Base-by-base conservation (phyloP, 257 asterid species). In the Salvia hispanica region DNA sequence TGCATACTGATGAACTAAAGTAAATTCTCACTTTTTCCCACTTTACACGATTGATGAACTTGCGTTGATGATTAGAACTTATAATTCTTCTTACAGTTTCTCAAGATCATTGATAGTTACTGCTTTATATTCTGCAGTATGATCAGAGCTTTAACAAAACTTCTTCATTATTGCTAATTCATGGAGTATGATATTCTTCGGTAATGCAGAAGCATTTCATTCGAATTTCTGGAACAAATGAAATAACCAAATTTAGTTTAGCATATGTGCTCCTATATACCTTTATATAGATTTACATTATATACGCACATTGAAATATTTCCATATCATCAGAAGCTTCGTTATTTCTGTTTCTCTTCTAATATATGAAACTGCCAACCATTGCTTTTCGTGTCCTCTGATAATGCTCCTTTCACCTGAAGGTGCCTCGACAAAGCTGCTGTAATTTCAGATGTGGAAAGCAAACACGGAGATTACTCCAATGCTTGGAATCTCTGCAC, bases 371-470 rank as follows among this genome's bases (percentile, higher is more conserved):
- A 64, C 11, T 9, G 9, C 4, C 34, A 65, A 51, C 51, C 44
- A 28, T 45, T 40, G 25, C 6, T 46, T 9, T 7, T 51, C 52
- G 21, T 28, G 12, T 51, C 21, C 44, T 28, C 12, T 13, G 46
- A 53, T 7, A 54, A 4, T 33, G 36, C 65, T 72, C 62, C 36
- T 21, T 69, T 56, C 48, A 54, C 64, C 55, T 66, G 59, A 68
- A 92, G 98, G 87, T 92, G 86, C 84, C 96, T 92, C 13, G 98
- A 92, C 68, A 92, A 78, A 82, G 97, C 98, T 42, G 90, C 98
- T 52, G 73, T 85, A 56, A 43, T 84, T 39, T 73, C 86, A 0
- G 86, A 83, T 1, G 63, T 61, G 0, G 97, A 92, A 62, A 68
- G 40, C 77, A 79, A 72, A 65, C 67, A 77, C 1, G 91, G 82